Base-by-base conservation (phyloP, 1,139 yeast genomes). In the Nematodospora anomalae region DNA sequence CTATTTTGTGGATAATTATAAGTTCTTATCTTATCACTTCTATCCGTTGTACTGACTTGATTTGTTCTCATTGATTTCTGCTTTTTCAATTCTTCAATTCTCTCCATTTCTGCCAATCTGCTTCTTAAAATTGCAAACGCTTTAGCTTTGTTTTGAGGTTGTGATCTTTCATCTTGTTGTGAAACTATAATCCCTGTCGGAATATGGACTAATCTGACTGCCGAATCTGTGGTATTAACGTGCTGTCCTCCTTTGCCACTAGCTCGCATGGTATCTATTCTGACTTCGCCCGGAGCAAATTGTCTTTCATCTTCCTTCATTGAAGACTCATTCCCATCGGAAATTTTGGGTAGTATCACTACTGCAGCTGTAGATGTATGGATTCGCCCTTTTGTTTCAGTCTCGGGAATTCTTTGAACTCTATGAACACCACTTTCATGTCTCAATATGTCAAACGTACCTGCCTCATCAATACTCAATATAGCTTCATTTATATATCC, bases 181-280 rank as follows among this genome's bases (percentile, higher is more conserved):
- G 80, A 73, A 3, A 92, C 96, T 10, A 80, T 82, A 30, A 88
- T 80, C 3, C 97, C 97, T 0, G 96, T 82, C 2, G 98, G 97
- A 13, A 84, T 70, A 62, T 92, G 99, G 0, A 94, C 89, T 26
- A 94, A 65, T 50, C 98, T 73, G 13, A 92, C 97, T 0, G 98
- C 99, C 1, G 97, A 88, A 57, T 92, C 98, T 0, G 98, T 92
- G 13, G 97, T 92, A 56, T 94, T 92, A 32, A 92, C 99, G 57
- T 94, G 98, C 62, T 92, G 99, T 0, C 99, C 99, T 38, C 99
- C 99, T 46, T 95, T 85, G 3, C 98, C 99, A 37, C 96, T 81
- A 0, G 98, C 88, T 51, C 98, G 71, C 97, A 90, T 94, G 10
- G 94, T 88, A 58, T 94, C 98, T 4, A 92, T 79, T 43, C 96